A percentile compares a stretch with the other conserved stretches of the same genome.
These are phyloP conservation scores for Warburgia ugandensis DNA, from an alignment of 164 flowering plant species.

Conservation along the genomic window DNA sequence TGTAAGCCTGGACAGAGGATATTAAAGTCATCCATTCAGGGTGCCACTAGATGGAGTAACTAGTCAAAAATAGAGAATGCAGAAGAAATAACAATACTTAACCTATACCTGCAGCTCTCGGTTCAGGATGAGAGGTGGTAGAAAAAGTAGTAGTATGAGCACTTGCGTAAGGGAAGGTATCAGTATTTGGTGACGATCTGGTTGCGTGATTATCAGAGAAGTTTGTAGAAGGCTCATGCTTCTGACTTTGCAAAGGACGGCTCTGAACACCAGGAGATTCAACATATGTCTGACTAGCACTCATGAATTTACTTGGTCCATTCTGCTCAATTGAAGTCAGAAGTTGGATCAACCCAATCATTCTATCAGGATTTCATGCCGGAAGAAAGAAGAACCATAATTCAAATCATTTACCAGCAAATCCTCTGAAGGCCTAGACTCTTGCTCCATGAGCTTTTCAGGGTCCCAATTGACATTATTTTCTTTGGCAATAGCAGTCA, in stretches of 20 bases:
- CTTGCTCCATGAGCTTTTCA: slow-evolving; percentile 37
- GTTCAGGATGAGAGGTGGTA: slow-evolving; percentile 18
- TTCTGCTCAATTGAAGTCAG: slow-evolving; percentile 34
- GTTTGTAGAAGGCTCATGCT: slow-evolving; percentile 20
- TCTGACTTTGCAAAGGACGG: slow-evolving; percentile 18
- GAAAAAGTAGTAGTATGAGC: slow-evolving; percentile 8
- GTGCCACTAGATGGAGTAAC: background rate
- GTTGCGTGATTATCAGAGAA: slow-evolving; percentile 12
- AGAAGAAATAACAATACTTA: background rate
- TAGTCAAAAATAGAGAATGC: background rate
- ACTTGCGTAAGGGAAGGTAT: slow-evolving; percentile 19
- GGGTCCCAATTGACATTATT: slow-evolving; percentile 81
- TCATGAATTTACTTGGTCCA: slow-evolving; percentile 46
- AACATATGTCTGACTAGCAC: slow-evolving; percentile 21
- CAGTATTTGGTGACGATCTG: slow-evolving; percentile 26
- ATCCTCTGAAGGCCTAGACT: slow-evolving; percentile 38
- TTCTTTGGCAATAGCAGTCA: slow-evolving; percentile 72
- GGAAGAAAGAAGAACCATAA: background rate
- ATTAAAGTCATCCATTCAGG: too few relatives aligned
- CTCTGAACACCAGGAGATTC: slow-evolving; percentile 29
- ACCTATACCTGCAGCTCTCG: slow-evolving; percentile 36
- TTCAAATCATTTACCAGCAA: slow-evolving; percentile 61
- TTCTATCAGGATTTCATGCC: background rate
- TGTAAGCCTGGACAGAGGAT: too few relatives aligned
- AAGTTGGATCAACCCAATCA: background rate